Conservation (phyloP, 1,284 basidiomycete species). For the Ustilago trichophora region DNA sequence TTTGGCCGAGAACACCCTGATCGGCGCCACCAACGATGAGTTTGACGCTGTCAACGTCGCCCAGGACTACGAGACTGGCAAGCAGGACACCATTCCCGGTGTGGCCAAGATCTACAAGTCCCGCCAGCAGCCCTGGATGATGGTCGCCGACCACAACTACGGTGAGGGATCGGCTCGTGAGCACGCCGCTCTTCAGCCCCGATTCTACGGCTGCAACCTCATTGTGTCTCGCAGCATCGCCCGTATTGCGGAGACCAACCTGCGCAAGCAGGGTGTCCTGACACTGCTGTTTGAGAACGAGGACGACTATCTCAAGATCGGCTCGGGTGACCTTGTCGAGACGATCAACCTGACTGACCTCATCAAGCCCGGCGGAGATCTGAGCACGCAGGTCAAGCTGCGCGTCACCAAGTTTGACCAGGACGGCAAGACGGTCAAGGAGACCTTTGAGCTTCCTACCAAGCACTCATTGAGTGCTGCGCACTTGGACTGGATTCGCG, state of each 20-base stretch:
- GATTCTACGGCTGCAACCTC: constrained; percentile 80
- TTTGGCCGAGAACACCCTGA: constrained; percentile 88
- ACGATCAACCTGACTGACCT: constrained; percentile 62
- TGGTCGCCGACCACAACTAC: constrained; percentile 86
- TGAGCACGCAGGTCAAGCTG: constrained; percentile 58
- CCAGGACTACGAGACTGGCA: constrained; percentile 57
- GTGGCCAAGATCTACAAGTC: constrained; percentile 59
- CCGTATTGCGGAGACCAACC: constrained; percentile 76
- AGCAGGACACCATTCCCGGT: constrained; percentile 62
- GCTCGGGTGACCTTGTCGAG: constrained; percentile 60
- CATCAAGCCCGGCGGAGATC: constrained; percentile 52
- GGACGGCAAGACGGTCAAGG: constrained; percentile 54
- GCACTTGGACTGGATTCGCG: constrained; percentile 64
- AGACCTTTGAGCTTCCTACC: constrained; percentile 60
- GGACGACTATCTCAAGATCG: constrained; percentile 59
- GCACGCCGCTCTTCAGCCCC: constrained; percentile 94
- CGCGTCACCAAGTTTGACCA: constrained; percentile 60
- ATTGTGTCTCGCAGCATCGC: constrained; percentile 69
- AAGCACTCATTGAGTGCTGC: constrained; percentile 59
- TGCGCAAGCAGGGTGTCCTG: constrained; percentile 66
- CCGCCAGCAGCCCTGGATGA: constrained; percentile 76
- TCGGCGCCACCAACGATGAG: constrained; percentile 67
- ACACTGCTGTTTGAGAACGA: constrained; percentile 65
- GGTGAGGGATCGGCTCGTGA: constrained; percentile 98
- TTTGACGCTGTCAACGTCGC: constrained; percentile 69